phyloP scores from a whole-genome alignment of 495 filamentous ascomycete genomes.

The Hypomontagnella submonticulosa region DNA sequence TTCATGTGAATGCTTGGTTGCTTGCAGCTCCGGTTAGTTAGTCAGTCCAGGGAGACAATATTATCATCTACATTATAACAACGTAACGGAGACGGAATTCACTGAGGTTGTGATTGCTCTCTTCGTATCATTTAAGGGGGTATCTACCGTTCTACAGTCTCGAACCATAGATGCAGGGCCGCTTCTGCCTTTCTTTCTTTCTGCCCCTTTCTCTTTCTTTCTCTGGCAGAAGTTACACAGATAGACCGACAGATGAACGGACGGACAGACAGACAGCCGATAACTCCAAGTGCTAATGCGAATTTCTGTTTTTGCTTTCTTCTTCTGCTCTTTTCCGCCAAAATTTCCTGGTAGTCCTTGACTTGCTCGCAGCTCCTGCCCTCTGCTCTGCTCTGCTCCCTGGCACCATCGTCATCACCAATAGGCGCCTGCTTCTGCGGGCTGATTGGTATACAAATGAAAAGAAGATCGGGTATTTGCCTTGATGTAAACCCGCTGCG shows the following conservation, averaged over 20 bases:
- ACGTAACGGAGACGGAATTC: not conserved
- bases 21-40: too few species aligned
- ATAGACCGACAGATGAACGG: too few species aligned
- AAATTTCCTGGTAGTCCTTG: constrained; percentile 11
- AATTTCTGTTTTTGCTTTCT: constrained; percentile 1
- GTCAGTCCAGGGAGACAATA: not conserved
- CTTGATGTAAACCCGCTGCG: not conserved
- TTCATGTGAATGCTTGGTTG: too few species aligned
- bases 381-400: constrained; percentile 7
- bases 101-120: constrained; percentile 10
- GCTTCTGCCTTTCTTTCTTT: constrained; percentile 24
- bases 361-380: not conserved
- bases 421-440: not conserved
- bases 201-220: constrained; percentile 15
- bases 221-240: constrained; percentile 7
- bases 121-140: constrained; percentile 45
- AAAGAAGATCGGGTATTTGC: not conserved
- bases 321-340: constrained; percentile 18
- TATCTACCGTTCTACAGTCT: constrained; percentile 53
- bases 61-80: too few species aligned
- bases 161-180: constrained; percentile 39
- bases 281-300: constrained; percentile 40
- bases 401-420: not conserved
- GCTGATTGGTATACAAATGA: constrained; percentile 25
- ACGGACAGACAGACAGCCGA: constrained; percentile 22